A percentile compares a stretch with the other conserved stretches of the same genome.
These are phyloP conservation scores for Boletus speciosus DNA, from an alignment of 768 basidiomycete genomes.

Conservation along the genomic window DNA sequence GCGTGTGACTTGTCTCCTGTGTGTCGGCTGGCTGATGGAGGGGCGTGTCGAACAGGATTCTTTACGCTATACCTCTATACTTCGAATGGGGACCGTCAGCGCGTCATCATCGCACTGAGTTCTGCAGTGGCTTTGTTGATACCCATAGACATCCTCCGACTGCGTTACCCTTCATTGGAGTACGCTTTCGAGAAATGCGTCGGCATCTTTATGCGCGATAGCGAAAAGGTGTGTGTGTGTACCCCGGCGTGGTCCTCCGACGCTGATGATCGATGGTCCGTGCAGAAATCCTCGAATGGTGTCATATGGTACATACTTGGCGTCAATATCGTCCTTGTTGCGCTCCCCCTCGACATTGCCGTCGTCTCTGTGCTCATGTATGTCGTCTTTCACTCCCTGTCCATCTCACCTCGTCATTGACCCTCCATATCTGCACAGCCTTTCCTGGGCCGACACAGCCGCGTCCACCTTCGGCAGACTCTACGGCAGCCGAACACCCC, in stretches of 20 bases:
- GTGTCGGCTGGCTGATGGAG: not conserved
- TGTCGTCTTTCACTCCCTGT: conserved; percentile 27
- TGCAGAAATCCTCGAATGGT: conserved; percentile 66
- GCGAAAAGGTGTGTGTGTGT: conserved; percentile 57
- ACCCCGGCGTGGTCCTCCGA: not conserved
- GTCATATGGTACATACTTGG: conserved; percentile 89
- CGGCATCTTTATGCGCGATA: conserved; percentile 88
- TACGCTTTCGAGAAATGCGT: conserved; percentile 64
- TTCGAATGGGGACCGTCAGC: conserved; percentile 43
- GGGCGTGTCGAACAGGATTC: conserved; percentile 45
- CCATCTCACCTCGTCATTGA: not conserved
- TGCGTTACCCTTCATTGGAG: conserved; percentile 62
- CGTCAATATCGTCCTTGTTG: conserved; percentile 67
- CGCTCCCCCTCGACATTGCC: conserved; percentile 84
- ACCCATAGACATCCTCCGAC: conserved; percentile 72
- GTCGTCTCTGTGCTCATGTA: conserved; percentile 88
- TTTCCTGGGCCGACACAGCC: conserved; percentile 95
- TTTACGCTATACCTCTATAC: conserved; percentile 58
- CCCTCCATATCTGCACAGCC: conserved; percentile 39
- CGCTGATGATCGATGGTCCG: not conserved
- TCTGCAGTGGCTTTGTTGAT: conserved; percentile 63
- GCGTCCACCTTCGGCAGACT: conserved; percentile 91
- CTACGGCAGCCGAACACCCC: conserved; percentile 66
- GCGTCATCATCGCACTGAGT: conserved; percentile 61
- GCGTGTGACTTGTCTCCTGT: not conserved